Evolutionary conservation across 208 protist genomes (phyloP).

Genomic region (Herpetomonas tarakana): DNA sequence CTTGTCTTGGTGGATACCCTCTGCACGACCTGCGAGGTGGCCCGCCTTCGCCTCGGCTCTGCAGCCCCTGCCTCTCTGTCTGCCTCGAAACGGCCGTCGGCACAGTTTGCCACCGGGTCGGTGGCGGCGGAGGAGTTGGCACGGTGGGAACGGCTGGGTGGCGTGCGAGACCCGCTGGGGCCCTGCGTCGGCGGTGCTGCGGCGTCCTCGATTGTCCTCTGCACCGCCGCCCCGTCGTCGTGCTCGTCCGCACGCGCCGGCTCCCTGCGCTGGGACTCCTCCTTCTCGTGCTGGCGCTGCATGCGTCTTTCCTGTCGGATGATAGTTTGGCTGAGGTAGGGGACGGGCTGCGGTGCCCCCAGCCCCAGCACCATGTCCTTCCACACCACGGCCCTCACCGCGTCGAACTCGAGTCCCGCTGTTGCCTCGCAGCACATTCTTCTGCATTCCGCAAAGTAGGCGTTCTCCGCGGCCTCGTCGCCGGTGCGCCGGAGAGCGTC

Average conservation of each 20-base stretch:
- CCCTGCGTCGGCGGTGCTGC: too few species aligned
- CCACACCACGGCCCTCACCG: slow-evolving; percentile 55
- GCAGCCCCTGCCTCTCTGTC: neutral
- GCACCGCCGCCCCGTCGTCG: neutral
- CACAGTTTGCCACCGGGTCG: too few species aligned
- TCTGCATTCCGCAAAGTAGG: slow-evolving; percentile 37
- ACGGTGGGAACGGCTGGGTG: too few species aligned
- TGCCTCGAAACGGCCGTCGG: too few species aligned
- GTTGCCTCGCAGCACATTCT: slow-evolving; percentile 17
- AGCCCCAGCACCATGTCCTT: slow-evolving; percentile 39
- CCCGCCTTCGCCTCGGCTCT: neutral
- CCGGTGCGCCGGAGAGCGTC: slow-evolving; percentile 12
- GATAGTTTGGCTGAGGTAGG: slow-evolving; percentile 34
- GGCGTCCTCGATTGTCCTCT: neutral
- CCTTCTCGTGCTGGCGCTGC: neutral
- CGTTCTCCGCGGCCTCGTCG: slow-evolving; percentile 9
- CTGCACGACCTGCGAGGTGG: neutral
- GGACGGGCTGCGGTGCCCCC: slow-evolving; percentile 16
- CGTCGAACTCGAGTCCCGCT: slow-evolving; percentile 31
- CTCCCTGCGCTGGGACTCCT: neutral
- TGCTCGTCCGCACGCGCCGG: neutral
- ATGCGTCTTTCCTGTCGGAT: slow-evolving; percentile 11
- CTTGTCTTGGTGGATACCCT: too few species aligned
- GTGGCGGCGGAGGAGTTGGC: neutral
- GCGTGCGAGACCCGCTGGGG: too few species aligned